A percentile compares a stretch with the other conserved stretches of the same genome.
Evolutionary conservation across 768 basidiomycete genomes (phyloP).

Genomic region (Tricholoma terreum): DNA sequence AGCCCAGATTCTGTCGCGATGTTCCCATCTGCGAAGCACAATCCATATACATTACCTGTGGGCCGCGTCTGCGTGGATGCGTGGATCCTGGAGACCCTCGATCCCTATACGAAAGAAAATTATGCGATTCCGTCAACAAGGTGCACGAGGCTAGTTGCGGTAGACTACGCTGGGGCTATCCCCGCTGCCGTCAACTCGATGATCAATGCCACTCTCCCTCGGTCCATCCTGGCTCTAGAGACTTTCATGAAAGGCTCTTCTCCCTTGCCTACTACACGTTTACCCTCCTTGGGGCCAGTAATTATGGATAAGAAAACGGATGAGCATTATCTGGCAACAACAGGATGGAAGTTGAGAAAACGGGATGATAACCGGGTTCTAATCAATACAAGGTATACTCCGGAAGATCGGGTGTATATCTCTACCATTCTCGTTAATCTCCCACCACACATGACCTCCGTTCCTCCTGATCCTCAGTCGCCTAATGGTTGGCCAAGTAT

Average conservation of each 20-base stretch:
- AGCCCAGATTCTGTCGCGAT: slow-evolving; percentile 55
- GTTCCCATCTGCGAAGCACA: slow-evolving; percentile 68
- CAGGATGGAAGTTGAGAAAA: slow-evolving; percentile 60
- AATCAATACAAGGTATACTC: slow-evolving; percentile 51
- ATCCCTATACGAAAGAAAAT: slow-evolving; percentile 91
- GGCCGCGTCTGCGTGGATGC: slow-evolving; percentile 87
- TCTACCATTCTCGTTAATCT: slow-evolving; percentile 47
- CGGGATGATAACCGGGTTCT: slow-evolving; percentile 58
- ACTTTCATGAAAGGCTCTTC: slow-evolving; percentile 62
- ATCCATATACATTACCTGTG: slow-evolving; percentile 67
- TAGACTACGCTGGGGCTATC: slow-evolving; percentile 84
- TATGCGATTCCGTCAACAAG: slow-evolving; percentile 92
- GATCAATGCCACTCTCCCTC: slow-evolving; percentile 76
- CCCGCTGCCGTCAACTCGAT: slow-evolving; percentile 83
- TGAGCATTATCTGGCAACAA: slow-evolving; percentile 36
- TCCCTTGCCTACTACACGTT: slow-evolving; percentile 62
- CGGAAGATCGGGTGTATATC: slow-evolving; percentile 49
- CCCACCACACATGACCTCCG: slow-evolving; percentile 17
- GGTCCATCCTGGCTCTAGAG: slow-evolving; percentile 72
- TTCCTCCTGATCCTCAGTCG: slow-evolving; percentile 11
- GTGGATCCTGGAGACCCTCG: slow-evolving; percentile 95
- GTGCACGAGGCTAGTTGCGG: slow-evolving; percentile 78
- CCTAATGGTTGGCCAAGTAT: slow-evolving; percentile 3
- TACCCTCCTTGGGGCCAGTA: slow-evolving; percentile 64
- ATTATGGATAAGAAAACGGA: slow-evolving; percentile 52